A percentile compares a stretch with the other conserved stretches of the same genome.
phyloP scores from a whole-genome alignment of 2,329 filamentous ascomycete genomes.

The Penicillium sp. region DNA sequence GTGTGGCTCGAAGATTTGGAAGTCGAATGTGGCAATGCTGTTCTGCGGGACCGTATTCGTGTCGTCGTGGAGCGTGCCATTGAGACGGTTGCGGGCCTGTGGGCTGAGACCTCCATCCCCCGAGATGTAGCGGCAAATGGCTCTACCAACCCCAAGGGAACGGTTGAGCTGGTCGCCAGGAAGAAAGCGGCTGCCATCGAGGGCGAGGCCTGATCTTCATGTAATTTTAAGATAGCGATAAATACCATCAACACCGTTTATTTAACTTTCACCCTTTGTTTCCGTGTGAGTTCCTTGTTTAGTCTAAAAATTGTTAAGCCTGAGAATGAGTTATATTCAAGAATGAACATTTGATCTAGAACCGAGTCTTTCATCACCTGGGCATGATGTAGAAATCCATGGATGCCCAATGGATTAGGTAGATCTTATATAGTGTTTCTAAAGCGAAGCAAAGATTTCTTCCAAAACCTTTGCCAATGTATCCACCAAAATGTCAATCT shows the following conservation, averaged over 20 bases:
- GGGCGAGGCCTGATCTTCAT: conserved; percentile 22
- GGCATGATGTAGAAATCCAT: too few species aligned
- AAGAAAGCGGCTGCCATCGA: conserved; percentile 28
- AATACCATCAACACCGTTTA: neutral
- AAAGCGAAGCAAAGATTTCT: conserved; percentile 46
- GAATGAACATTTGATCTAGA: too few species aligned
- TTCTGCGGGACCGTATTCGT: conserved; percentile 79
- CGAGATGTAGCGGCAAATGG: conserved; percentile 26
- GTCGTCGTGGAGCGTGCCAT: conserved; percentile 88
- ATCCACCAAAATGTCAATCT: conserved; percentile 59
- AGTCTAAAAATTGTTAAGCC: too few species aligned
- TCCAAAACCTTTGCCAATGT: conserved; percentile 54
- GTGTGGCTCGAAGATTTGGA: conserved; percentile 93
- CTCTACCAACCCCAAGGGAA: conserved; percentile 16
- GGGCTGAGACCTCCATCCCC: conserved; percentile 37
- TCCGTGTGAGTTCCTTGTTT: neutral
- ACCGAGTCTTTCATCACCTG: too few species aligned
- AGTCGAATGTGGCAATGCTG: conserved; percentile 79
- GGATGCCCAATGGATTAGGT: too few species aligned
- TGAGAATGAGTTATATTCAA: too few species aligned
- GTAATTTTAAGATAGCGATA: conserved; percentile 5
- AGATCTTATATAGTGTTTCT: neutral
- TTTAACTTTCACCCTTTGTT: neutral
- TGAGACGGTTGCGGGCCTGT: conserved; percentile 78
- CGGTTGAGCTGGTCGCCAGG: conserved; percentile 16